Conservation (phyloP, 1,284 basidiomycete genomes). For the Ustilago vetiveriae region DNA sequence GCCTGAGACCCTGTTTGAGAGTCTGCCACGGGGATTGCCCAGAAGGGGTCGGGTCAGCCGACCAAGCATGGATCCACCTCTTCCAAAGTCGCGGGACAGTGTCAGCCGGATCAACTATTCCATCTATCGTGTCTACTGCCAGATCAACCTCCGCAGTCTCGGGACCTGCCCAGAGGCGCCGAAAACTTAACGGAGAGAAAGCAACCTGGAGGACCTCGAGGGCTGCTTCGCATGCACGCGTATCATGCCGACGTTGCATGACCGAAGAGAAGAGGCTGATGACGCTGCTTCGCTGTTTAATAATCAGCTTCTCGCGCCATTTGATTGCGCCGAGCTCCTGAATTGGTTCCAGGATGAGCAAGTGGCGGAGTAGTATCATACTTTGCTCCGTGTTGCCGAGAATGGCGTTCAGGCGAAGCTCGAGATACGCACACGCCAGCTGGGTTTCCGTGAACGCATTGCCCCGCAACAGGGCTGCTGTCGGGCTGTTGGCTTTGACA, state of each 20-base stretch:
- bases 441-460: constrained; percentile 4
- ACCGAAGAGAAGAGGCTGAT: constrained; percentile 25
- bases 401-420: constrained; percentile 6
- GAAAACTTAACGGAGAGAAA: constrained; percentile 8
- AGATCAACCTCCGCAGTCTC: too few species aligned
- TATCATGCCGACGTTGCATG: constrained; percentile 1
- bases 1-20: constrained; percentile 13
- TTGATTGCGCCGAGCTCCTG: background rate
- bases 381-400: constrained; percentile 7
- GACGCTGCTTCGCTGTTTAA: constrained; percentile 28
- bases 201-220: constrained; percentile 19
- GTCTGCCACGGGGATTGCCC: constrained; percentile 31
- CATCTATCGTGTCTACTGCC: background rate
- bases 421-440: background rate
- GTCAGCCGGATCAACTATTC: background rate
- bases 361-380: background rate
- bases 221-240: constrained; percentile 1
- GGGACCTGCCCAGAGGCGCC: constrained; percentile 10
- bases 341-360: constrained; percentile 5
- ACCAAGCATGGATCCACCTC: constrained; percentile 35
- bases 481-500: background rate
- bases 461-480: background rate
- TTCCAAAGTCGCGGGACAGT: constrained; percentile 29
- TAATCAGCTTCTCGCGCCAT: constrained; percentile 5
- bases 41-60: constrained; percentile 19